A percentile compares a stretch with the other conserved stretches of the same genome.
phyloP scores from a whole-genome alignment of 2,329 filamentous ascomycete species.

The Colletotrichum navitas region DNA sequence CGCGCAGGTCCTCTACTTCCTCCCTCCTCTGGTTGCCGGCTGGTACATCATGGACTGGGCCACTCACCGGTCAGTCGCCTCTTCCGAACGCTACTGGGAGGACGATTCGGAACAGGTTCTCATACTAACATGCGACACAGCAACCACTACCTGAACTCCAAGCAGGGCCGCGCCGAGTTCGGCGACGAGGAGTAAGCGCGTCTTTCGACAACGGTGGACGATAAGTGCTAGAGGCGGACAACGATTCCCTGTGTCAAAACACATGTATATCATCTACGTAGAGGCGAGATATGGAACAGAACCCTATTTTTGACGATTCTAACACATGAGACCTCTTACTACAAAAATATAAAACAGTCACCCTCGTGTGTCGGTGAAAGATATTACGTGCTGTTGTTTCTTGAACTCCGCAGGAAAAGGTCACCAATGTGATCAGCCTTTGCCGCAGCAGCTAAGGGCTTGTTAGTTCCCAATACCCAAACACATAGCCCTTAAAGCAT shows the following conservation, averaged over 20 bases:
- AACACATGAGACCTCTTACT: neutral
- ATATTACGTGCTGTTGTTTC: neutral
- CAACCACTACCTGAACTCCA: slow-evolving; percentile 86
- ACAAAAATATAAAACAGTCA: neutral
- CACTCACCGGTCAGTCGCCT: slow-evolving; percentile 79
- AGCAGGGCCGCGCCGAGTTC: slow-evolving; percentile 74
- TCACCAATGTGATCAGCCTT: too few relatives aligned
- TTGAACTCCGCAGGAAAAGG: neutral
- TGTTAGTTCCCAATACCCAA: too few relatives aligned
- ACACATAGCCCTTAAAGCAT: neutral
- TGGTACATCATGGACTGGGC: slow-evolving; percentile 94
- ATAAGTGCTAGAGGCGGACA: slow-evolving; percentile 48
- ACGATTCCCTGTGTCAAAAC: slow-evolving; percentile 58
- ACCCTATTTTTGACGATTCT: slow-evolving; percentile 36
- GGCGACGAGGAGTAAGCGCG: slow-evolving; percentile 56
- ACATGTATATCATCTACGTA: slow-evolving; percentile 46
- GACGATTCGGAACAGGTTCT: neutral
- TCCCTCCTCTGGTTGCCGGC: slow-evolving; percentile 80
- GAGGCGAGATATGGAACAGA: slow-evolving; percentile 53
- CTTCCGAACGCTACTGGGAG: neutral
- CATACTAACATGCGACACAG: slow-evolving; percentile 56
- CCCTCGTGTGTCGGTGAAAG: neutral
- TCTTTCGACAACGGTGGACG: slow-evolving; percentile 17
- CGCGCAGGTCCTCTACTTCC: slow-evolving; percentile 89
- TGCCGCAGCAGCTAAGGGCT: neutral